phyloP scores from a whole-genome alignment of 257 asterid species.

The Fraxinus excelsior region DNA sequence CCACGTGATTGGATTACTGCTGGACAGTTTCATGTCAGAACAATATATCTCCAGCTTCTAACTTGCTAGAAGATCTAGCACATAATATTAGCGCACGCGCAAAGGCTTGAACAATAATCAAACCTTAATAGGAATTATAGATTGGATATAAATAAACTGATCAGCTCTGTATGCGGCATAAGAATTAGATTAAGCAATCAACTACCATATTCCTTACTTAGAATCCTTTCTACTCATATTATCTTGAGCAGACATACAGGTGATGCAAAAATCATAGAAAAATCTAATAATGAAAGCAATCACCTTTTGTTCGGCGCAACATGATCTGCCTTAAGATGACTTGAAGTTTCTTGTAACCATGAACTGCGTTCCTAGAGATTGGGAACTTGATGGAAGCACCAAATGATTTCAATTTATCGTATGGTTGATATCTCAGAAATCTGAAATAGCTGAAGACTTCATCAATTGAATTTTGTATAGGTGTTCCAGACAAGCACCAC shows the following conservation, averaged over 20 bases:
- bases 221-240: neutral
- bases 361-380: constrained; percentile 67
- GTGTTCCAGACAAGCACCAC: constrained; percentile 99
- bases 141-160: neutral
- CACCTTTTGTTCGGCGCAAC: constrained; percentile 98
- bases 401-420: constrained; percentile 73
- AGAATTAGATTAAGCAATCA: neutral
- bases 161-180: neutral
- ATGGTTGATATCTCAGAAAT: constrained; percentile 91
- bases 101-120: neutral
- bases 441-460: constrained; percentile 95
- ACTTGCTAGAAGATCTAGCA: neutral
- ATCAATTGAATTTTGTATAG: constrained; percentile 92
- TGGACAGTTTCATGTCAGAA: neutral
- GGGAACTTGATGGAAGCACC: constrained; percentile 55
- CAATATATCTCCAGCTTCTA: neutral
- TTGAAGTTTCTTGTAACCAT: constrained; percentile 88
- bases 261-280: neutral
- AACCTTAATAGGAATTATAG: neutral
- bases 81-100: neutral
- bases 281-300: constrained; percentile 17
- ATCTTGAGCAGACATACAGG: neutral
- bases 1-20: neutral
- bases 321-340: constrained; percentile 72
- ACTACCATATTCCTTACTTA: neutral